phyloP scores from a whole-genome alignment of 441 rosid genomes.

The Syzygium syzygioides region DNA sequence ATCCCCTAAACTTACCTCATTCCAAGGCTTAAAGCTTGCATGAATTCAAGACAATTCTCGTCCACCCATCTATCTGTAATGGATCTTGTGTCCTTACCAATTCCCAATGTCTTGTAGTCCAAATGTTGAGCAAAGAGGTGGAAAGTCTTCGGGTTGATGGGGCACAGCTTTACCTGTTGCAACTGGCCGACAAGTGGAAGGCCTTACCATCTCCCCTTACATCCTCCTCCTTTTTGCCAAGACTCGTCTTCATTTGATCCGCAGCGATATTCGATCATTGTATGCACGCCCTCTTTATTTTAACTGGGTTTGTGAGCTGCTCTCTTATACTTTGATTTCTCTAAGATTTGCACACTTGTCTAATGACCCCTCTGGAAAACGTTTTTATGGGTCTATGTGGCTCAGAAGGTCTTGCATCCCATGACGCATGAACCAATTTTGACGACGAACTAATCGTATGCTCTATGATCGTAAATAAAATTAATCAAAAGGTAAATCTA shows the following conservation, averaged over 20 bases:
- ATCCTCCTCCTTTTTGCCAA: background rate
- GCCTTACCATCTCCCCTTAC: conserved; percentile 5
- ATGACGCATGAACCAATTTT: background rate
- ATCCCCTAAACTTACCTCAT: background rate
- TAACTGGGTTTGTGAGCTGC: background rate
- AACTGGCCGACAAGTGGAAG: conserved; percentile 42
- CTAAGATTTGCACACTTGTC: background rate
- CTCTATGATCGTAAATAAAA: background rate
- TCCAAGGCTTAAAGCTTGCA: background rate
- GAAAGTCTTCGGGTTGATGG: conserved; percentile 25
- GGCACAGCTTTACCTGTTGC: conserved; percentile 30
- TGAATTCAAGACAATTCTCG: conserved; percentile 19
- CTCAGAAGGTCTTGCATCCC: background rate
- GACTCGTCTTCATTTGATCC: background rate
- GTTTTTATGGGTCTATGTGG: background rate
- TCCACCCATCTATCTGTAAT: background rate
- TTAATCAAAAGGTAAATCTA: background rate
- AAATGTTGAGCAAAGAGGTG: conserved; percentile 13
- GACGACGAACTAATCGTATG: background rate
- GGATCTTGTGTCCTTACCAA: background rate
- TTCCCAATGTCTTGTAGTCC: conserved; percentile 22
- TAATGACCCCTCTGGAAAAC: background rate
- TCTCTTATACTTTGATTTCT: background rate
- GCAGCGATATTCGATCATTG: background rate
- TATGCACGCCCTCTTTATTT: background rate